phyloP scores from a whole-genome alignment of 345 rosid genomes.

The Aquilaria malaccensis region DNA sequence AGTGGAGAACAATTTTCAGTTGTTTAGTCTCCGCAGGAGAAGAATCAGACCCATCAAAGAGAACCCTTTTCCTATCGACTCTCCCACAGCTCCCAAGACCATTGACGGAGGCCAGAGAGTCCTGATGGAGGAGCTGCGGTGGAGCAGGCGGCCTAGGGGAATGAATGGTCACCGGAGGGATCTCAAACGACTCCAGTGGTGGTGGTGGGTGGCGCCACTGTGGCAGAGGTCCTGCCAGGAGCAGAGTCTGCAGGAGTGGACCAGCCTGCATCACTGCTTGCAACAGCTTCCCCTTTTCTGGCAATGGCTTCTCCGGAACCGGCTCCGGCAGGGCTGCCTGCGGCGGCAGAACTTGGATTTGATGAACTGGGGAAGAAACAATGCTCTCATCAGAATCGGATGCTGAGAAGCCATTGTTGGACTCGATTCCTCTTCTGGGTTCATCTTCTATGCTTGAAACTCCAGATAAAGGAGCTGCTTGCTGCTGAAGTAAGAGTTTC shows the following conservation, averaged over 20 bases:
- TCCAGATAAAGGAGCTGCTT: constrained; percentile 61
- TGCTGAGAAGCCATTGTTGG: constrained; percentile 72
- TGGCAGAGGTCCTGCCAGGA: constrained; percentile 91
- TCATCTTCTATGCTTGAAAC: constrained; percentile 89
- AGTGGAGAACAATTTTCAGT: constrained; percentile 61
- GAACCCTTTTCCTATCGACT: constrained; percentile 55
- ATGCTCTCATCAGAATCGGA: constrained; percentile 92
- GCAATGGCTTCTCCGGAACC: constrained; percentile 62
- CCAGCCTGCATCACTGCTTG: constrained; percentile 97
- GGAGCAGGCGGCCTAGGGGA: constrained; percentile 47
- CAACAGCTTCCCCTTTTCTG: constrained; percentile 94
- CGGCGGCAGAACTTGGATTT: constrained; percentile 10
- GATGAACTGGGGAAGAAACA: constrained; percentile 56
- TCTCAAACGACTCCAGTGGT: constrained; percentile 80
- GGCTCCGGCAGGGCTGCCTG: constrained; percentile 2
- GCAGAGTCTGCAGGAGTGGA: constrained; percentile 87
- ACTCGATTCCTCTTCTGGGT: constrained; percentile 54
- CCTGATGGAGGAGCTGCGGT: constrained; percentile 39
- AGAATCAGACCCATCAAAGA: constrained; percentile 42
- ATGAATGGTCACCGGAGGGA: constrained; percentile 82
- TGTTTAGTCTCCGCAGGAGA: constrained; percentile 49
- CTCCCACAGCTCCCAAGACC: constrained; percentile 37
- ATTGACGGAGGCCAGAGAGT: constrained; percentile 24
- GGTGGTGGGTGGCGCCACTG: constrained; percentile 99
- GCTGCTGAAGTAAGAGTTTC: constrained; percentile 40